A percentile compares a stretch with the other conserved stretches of the same genome.
Conservation (phyloP, 1,284 basidiomycete genomes). For the Sphaerobolus stellatus region DNA sequence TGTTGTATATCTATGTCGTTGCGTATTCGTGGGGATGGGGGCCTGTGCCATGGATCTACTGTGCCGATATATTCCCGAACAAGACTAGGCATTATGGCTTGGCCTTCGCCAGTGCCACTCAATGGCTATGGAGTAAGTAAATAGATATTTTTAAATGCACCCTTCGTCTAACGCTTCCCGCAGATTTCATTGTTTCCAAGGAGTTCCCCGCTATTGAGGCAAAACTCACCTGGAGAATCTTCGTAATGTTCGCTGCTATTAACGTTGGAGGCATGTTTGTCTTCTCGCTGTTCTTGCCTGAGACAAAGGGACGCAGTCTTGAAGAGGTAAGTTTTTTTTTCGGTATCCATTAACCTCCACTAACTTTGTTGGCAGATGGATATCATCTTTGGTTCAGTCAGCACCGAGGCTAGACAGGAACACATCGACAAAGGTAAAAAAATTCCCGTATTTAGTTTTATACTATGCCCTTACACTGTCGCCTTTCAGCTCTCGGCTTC, state of each 20-base stretch:
- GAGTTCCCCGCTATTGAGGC: conserved; percentile 66
- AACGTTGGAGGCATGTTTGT: conserved; percentile 52
- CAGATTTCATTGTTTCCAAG: conserved; percentile 74
- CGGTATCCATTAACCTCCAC: background rate
- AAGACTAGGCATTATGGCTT: conserved; percentile 77
- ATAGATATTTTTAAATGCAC: background rate
- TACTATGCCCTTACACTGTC: background rate
- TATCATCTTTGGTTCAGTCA: conserved; percentile 71
- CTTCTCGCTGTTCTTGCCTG: conserved; percentile 61
- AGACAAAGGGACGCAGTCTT: conserved; percentile 72
- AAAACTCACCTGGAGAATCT: conserved; percentile 62
- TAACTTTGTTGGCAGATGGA: conserved; percentile 51
- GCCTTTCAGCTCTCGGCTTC: background rate
- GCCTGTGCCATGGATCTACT: conserved; percentile 66
- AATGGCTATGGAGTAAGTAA: conserved; percentile 75
- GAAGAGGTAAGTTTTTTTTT: conserved; percentile 45
- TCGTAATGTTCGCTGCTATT: conserved; percentile 67
- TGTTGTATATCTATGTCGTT: conserved; percentile 74
- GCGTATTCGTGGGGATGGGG: conserved; percentile 76
- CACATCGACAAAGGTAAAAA: conserved; percentile 46
- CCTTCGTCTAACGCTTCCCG: background rate
- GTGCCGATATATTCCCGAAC: conserved; percentile 81
- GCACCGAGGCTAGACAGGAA: conserved; percentile 53
- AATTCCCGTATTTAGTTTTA: background rate
- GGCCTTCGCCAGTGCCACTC: conserved; percentile 65